Conservation (phyloP, 208 protist species). For the Leishmania tropica region DNA sequence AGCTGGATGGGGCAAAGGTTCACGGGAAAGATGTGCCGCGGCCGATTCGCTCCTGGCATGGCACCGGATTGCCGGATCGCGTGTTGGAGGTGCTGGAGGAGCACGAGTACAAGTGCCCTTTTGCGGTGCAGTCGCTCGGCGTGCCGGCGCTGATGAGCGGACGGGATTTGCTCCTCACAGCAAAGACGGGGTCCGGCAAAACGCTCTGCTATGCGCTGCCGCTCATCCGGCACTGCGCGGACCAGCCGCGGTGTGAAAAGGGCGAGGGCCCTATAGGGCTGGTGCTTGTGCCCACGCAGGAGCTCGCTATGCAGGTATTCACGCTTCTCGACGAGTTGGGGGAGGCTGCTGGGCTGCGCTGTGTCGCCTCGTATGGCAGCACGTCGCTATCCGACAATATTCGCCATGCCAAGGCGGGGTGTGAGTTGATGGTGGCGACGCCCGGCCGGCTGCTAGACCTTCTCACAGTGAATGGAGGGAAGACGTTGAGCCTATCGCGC, state of each 20-base stretch:
- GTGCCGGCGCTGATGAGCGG: slow-evolving; percentile 87
- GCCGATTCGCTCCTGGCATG: slow-evolving; percentile 83
- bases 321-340: slow-evolving; percentile 75
- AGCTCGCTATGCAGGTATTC: slow-evolving; percentile 93
- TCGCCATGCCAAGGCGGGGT: slow-evolving; percentile 53
- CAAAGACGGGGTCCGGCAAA: slow-evolving; percentile 96
- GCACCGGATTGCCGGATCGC: slow-evolving; percentile 75
- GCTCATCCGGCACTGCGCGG: slow-evolving; percentile 88
- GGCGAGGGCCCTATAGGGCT: slow-evolving; percentile 91
- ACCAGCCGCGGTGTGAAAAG: slow-evolving; percentile 70
- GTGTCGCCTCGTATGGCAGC: slow-evolving; percentile 79
- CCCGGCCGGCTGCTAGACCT: slow-evolving; percentile 91
- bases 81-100: slow-evolving; percentile 60
- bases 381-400: slow-evolving; percentile 84
- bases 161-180: slow-evolving; percentile 88
- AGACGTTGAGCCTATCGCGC: slow-evolving; percentile 57
- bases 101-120: slow-evolving; percentile 66
- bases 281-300: slow-evolving; percentile 94
- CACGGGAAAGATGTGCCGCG: slow-evolving; percentile 42
- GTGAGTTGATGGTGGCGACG: slow-evolving; percentile 84
- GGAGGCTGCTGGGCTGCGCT: slow-evolving; percentile 44
- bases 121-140: slow-evolving; percentile 87
- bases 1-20: slow-evolving; percentile 86
- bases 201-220: slow-evolving; percentile 94
- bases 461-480: slow-evolving; percentile 82